phyloP scores from a whole-genome alignment of 2,329 filamentous ascomycete genomes.

The Penicillium sp. region DNA sequence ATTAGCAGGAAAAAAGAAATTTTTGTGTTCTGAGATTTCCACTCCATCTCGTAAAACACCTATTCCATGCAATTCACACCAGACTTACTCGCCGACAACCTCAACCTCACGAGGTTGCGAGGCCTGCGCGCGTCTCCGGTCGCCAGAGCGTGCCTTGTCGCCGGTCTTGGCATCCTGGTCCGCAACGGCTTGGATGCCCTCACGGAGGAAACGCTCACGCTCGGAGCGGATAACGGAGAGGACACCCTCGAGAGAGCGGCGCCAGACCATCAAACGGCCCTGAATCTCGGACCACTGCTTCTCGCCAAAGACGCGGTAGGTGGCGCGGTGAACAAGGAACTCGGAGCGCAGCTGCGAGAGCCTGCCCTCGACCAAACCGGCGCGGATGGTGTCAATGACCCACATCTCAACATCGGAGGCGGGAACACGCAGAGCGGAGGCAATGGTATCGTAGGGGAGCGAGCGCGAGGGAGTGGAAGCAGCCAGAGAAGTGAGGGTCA shows the following conservation, averaged over 20 bases:
- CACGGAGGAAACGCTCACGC: conserved; percentile 71
- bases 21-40: conserved; percentile 22
- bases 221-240: conserved; percentile 72
- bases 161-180: conserved; percentile 31
- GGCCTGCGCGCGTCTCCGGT: conserved; percentile 33
- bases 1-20: conserved; percentile 19
- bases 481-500: conserved; percentile 86
- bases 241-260: conserved; percentile 72
- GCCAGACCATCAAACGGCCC: conserved; percentile 86
- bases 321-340: conserved; percentile 92
- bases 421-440: conserved; percentile 77
- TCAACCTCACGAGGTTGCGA: conserved; percentile 37
- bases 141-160: conserved; percentile 26
- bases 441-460: conserved; percentile 81
- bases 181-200: conserved; percentile 58
- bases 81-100: conserved; percentile 26
- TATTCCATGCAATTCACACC: conserved; percentile 17
- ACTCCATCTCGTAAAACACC: conserved; percentile 21
- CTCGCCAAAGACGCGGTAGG: conserved; percentile 93
- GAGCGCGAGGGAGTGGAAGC: conserved; percentile 78
- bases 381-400: conserved; percentile 97
- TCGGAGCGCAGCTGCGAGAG: conserved; percentile 87
- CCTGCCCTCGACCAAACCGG: conserved; percentile 92
- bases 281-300: conserved; percentile 98
- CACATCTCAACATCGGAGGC: conserved; percentile 88